A percentile compares a stretch with the other conserved stretches of the same genome.
Evolutionary conservation across 208 protist species (phyloP).

Genomic region (Trypanosoma brucei): DNA sequence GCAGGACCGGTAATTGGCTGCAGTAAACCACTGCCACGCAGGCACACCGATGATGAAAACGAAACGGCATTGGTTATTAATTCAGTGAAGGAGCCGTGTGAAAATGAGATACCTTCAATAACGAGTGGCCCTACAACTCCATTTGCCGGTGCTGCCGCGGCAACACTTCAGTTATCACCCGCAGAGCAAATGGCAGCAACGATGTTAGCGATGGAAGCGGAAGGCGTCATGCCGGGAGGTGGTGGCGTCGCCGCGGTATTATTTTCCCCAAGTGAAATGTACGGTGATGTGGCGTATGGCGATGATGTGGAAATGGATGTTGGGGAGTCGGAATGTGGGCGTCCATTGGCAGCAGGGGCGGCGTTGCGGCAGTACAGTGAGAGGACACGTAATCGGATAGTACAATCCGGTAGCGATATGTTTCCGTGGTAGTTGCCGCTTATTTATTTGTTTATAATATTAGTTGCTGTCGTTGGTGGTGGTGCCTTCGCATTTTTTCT

Average conservation of each 20-base stretch:
- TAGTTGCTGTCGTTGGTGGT: too few relatives aligned
- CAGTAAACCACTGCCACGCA: slow-evolving; percentile 1
- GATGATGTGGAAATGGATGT: too few relatives aligned
- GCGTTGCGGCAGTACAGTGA: too few relatives aligned
- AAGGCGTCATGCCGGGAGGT: not conserved
- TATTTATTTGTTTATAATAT: too few relatives aligned
- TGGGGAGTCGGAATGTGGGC: too few relatives aligned
- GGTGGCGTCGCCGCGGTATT: slow-evolving; percentile 6
- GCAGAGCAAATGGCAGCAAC: slow-evolving; percentile 18
- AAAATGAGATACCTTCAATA: not conserved
- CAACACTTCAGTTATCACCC: not conserved
- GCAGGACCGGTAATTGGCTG: not conserved
- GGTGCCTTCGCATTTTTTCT: too few relatives aligned
- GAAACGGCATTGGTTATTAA: not conserved
- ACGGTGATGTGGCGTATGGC: not conserved
- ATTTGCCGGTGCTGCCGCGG: not conserved
- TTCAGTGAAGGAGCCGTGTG: not conserved
- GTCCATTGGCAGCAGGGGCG: too few relatives aligned
- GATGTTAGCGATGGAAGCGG: slow-evolving; percentile 11
- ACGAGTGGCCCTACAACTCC: not conserved
- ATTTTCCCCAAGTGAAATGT: slow-evolving; percentile 16
- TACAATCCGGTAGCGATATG: too few relatives aligned
- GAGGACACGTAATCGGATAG: too few relatives aligned
- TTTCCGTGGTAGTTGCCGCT: too few relatives aligned
- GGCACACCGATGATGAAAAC: not conserved